Percentiles rank a stretch among this genome's conserved stretches.
Conservation (phyloP, 2,329 filamentous ascomycete genomes). For the Fusarium bulbicola region DNA sequence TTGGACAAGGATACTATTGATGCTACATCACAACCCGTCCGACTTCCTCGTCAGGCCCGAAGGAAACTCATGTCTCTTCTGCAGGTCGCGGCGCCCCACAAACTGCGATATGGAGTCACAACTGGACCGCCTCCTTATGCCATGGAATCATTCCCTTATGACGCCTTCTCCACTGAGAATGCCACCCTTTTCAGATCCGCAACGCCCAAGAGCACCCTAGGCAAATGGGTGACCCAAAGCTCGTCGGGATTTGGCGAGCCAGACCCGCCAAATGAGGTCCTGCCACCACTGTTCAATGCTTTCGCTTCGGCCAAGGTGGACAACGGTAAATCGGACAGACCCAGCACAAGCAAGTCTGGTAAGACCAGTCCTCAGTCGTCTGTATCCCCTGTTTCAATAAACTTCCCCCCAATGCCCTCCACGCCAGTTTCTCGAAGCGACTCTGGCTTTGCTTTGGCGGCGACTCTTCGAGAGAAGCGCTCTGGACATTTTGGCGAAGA, state of each 20-base stretch:
- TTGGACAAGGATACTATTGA: slow-evolving; percentile 92
- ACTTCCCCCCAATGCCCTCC: slow-evolving; percentile 78
- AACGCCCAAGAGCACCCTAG: slow-evolving; percentile 75
- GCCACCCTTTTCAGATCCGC: slow-evolving; percentile 79
- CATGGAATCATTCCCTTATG: slow-evolving; percentile 89
- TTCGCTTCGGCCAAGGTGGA: slow-evolving; percentile 82
- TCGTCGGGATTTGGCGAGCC: slow-evolving; percentile 85
- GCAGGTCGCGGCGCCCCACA: slow-evolving; percentile 89
- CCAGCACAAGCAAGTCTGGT: slow-evolving; percentile 75
- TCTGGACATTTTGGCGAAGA: slow-evolving; percentile 90
- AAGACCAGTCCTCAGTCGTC: slow-evolving; percentile 70
- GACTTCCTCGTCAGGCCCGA: slow-evolving; percentile 86
- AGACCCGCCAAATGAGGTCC: slow-evolving; percentile 59
- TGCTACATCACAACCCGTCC: slow-evolving; percentile 78
- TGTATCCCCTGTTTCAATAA: slow-evolving; percentile 79
- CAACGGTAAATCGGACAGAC: slow-evolving; percentile 74
- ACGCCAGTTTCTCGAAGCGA: slow-evolving; percentile 90
- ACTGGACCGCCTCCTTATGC: slow-evolving; percentile 93
- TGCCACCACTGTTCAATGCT: slow-evolving; percentile 85
- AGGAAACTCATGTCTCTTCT: slow-evolving; percentile 89
- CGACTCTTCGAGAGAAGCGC: slow-evolving; percentile 90
- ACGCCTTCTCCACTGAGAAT: slow-evolving; percentile 90
- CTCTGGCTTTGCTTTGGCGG: slow-evolving; percentile 86
- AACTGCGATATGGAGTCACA: slow-evolving; percentile 84
- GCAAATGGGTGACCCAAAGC: slow-evolving; percentile 88